phyloP scores from a whole-genome alignment of 2,329 filamentous ascomycete genomes.

The Aureobasidium pullulans region DNA sequence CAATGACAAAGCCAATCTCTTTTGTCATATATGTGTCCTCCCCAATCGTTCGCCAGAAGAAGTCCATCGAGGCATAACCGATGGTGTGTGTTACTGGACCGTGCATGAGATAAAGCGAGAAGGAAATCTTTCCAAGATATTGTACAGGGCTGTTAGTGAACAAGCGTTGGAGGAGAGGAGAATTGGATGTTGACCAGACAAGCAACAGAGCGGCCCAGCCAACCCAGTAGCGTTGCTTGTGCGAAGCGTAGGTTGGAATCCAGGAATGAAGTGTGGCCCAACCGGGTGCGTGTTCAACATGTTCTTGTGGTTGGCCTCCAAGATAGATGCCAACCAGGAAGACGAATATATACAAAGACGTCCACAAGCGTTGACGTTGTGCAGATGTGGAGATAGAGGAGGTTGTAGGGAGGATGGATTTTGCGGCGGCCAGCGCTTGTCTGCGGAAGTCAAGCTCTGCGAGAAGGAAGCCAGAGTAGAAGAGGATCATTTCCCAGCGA shows the following conservation, averaged over 20 bases:
- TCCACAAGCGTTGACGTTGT: background rate
- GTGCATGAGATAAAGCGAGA: slow-evolving; percentile 56
- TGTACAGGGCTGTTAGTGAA: slow-evolving; percentile 46
- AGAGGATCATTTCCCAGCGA: slow-evolving; percentile 50
- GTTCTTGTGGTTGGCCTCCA: background rate
- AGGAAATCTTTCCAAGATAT: slow-evolving; percentile 55
- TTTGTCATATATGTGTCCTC: slow-evolving; percentile 35
- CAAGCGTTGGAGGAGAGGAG: slow-evolving; percentile 39
- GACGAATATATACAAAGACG: background rate
- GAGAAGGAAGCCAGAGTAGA: slow-evolving; percentile 47
- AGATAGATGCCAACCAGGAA: slow-evolving; percentile 13
- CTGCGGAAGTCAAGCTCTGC: slow-evolving; percentile 48
- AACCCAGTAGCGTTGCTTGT: slow-evolving; percentile 48
- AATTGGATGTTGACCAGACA: slow-evolving; percentile 44
- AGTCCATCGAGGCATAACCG: slow-evolving; percentile 48
- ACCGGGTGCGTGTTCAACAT: slow-evolving; percentile 1
- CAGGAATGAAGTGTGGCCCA: background rate
- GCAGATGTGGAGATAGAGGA: background rate
- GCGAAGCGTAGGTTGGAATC: background rate
- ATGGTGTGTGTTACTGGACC: slow-evolving; percentile 48
- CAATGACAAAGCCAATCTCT: slow-evolving; percentile 51
- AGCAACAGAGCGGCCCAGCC: slow-evolving; percentile 47
- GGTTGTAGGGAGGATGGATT: background rate
- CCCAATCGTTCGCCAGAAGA: slow-evolving; percentile 42
- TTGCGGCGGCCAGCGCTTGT: slow-evolving; percentile 1